Evolutionary conservation across 805 yeast species (phyloP), one percentile per base, ranked within the genome.

Genomic region (Kodamaea leandrae): DNA sequence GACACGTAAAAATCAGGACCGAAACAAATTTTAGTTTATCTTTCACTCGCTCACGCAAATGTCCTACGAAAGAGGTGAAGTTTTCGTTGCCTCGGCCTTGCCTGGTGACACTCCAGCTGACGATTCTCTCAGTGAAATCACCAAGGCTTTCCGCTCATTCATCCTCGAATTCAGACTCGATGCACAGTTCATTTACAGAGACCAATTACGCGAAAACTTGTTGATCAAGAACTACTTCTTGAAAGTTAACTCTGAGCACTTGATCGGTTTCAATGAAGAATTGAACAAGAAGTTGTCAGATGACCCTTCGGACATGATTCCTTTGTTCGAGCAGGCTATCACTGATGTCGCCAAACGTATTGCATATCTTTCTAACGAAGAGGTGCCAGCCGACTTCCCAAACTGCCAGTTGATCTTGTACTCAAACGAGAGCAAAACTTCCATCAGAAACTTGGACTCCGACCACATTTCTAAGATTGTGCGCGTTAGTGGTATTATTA

Each of bases 401-500:
- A 74, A 71, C 14, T 89, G 95, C 57, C 98, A 93, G 66, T 66
- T 91, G 52, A 79, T 88, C 37, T 66, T 91, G 41, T 75, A 74
- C 47, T 83, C 95, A 9, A 80, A 81, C 41, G 83, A 95, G 12
- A 78, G 80, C 43, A 78, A 80, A 44, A 73, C 83, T 3, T 73
- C 91, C 1, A 79, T 93, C 44, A 77, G 99, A 59, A 81, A 87
- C 42, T 71, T 93, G 43, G 91, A 85, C 58, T 83, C 96, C 2
- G 86, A 83, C 36, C 87, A 87, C 58, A 89, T 93, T 46, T 80
- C 96, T 18, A 86, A 88, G 60, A 83, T 93, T 41, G 91, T 93
- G 25, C 74, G 96, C 42, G 78, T 93, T 32, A 86, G 96, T 15
- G 99, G 99, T 21, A 93, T 93, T 53, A 77, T 93, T 52, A 91